Evolutionary conservation across 306 rosid genomes (phyloP).

Genomic region (Prunus salicina): DNA sequence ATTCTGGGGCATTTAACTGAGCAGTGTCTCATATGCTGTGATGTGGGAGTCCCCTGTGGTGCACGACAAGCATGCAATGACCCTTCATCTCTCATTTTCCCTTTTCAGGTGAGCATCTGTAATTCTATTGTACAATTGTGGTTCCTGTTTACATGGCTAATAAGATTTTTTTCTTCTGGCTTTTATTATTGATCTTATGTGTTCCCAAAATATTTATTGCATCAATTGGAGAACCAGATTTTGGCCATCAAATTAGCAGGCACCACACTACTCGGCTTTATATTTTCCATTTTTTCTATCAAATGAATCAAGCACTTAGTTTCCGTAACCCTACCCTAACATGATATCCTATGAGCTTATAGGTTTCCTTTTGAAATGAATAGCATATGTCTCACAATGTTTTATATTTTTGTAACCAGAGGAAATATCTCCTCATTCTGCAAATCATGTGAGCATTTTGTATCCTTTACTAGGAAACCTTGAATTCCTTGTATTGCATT

Average conservation of each 20-base stretch:
- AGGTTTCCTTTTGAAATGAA: background rate
- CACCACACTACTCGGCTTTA: background rate
- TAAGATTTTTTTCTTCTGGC: background rate
- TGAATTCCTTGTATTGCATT: background rate
- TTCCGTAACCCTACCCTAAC: background rate
- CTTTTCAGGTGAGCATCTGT: conserved; percentile 77
- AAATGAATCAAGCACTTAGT: background rate
- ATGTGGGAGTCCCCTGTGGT: conserved; percentile 84
- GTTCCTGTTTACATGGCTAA: background rate
- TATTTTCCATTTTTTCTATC: background rate
- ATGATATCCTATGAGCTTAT: background rate
- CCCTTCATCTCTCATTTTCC: conserved; percentile 91
- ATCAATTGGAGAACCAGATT: too few species aligned
- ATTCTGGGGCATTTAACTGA: conserved; percentile 85
- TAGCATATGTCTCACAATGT: too few species aligned
- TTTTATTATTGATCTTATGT: background rate
- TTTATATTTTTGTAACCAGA: background rate
- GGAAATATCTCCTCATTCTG: background rate
- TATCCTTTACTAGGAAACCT: background rate
- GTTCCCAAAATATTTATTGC: background rate
- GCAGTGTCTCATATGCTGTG: conserved; percentile 96
- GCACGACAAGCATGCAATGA: conserved; percentile 91
- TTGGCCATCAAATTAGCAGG: background rate
- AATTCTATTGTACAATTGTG: background rate
- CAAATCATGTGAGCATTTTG: background rate